Evolutionary conservation across 2,329 filamentous ascomycete species (phyloP).

Genomic region (Xylariaceae sp.): DNA sequence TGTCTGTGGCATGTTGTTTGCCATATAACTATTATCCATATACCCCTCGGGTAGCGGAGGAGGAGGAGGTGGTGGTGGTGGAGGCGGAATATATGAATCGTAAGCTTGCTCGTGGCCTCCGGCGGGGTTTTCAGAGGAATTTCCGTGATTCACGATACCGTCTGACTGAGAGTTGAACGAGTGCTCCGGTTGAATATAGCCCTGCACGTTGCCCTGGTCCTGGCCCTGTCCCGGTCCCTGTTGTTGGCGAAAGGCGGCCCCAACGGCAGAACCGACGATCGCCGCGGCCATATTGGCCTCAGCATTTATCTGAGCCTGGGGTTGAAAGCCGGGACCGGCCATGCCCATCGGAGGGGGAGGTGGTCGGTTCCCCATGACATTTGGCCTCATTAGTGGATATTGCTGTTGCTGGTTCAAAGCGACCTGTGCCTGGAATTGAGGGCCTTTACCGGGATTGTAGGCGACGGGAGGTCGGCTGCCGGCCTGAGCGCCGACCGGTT

Average conservation of each 20-base stretch:
- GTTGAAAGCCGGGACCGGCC: background rate
- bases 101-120: background rate
- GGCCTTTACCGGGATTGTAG: constrained; percentile 23
- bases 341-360: constrained; percentile 4
- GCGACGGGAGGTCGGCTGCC: constrained; percentile 24
- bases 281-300: constrained; percentile 3
- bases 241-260: constrained; percentile 8
- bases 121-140: background rate
- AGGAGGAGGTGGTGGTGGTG: background rate
- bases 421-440: constrained; percentile 17
- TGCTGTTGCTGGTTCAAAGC: constrained; percentile 14
- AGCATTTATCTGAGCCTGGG: constrained; percentile 12
- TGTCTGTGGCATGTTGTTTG: constrained; percentile 5
- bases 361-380: constrained; percentile 5
- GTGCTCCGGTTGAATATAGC: constrained; percentile 4
- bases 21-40: constrained; percentile 6
- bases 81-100: constrained; percentile 6
- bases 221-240: background rate
- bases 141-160: constrained; percentile 5
- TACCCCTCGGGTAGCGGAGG: background rate
- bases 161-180: background rate
- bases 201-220: background rate
- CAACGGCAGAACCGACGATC: constrained; percentile 7
- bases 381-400: constrained; percentile 10
- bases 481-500: constrained; percentile 21